phyloP scores from a whole-genome alignment of 1,139 yeast genomes.

The Diutina mesorugosa region DNA sequence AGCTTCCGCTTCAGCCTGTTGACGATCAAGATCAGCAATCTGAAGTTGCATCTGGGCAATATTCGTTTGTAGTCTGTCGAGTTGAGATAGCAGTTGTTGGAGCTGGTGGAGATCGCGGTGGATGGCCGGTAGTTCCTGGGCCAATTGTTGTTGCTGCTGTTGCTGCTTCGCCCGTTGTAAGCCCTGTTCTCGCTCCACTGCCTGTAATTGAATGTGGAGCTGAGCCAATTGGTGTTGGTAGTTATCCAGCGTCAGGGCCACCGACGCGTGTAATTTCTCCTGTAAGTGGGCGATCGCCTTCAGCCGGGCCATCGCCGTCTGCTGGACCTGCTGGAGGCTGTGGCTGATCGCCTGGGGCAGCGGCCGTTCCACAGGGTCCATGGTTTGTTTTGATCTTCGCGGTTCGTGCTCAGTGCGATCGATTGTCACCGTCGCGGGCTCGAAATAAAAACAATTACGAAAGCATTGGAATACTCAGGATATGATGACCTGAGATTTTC shows the following conservation, averaged over 20 bases:
- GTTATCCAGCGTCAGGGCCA: not conserved
- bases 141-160: not conserved
- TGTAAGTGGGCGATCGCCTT: not conserved
- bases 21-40: not conserved
- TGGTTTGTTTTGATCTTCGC: not conserved
- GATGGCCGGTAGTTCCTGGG: not conserved
- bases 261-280: not conserved
- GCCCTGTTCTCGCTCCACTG: not conserved
- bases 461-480: too few species aligned
- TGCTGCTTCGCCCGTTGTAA: not conserved
- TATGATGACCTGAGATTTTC: too few species aligned
- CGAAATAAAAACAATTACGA: not conserved
- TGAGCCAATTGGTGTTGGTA: not conserved
- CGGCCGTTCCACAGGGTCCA: not conserved
- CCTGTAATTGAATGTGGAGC: not conserved
- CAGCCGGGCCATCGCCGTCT: not conserved
- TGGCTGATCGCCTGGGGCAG: not conserved
- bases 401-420: not conserved
- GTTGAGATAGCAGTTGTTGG: not conserved
- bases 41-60: not conserved
- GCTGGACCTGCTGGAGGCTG: not conserved
- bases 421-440: not conserved
- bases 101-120: not conserved
- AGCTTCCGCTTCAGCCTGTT: not conserved
- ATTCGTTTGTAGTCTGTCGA: not conserved